Percentiles rank a stretch among this genome's conserved stretches.
Conservation (phyloP, 2,329 filamentous ascomycete species). For the Stylonectria norvegica region DNA sequence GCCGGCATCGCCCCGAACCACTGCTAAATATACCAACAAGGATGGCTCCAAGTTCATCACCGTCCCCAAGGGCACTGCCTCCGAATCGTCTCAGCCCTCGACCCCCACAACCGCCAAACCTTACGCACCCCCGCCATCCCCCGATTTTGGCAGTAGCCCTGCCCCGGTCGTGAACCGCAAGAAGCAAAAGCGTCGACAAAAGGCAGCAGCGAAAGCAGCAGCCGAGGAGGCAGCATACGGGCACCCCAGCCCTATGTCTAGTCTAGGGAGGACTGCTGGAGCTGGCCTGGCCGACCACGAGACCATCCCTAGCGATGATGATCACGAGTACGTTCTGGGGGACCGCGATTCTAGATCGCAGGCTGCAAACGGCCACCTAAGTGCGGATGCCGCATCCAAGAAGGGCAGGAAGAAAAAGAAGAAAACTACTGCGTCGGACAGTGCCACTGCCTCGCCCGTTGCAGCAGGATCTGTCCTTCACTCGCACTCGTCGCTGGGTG, state of each 20-base stretch:
- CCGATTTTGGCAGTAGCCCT: slow-evolving; percentile 29
- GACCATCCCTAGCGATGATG: slow-evolving; percentile 55
- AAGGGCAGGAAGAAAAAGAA: slow-evolving; percentile 72
- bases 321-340: slow-evolving; percentile 41
- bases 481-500: slow-evolving; percentile 29
- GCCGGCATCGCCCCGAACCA: slow-evolving; percentile 51
- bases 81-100: slow-evolving; percentile 53
- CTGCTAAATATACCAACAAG: slow-evolving; percentile 63
- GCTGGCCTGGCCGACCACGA: slow-evolving; percentile 42
- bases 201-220: slow-evolving; percentile 70
- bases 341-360: slow-evolving; percentile 23
- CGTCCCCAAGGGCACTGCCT: slow-evolving; percentile 53
- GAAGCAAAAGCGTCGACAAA: slow-evolving; percentile 90
- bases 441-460: slow-evolving; percentile 17
- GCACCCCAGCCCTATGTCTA: slow-evolving; percentile 35
- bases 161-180: slow-evolving; percentile 73
- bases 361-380: slow-evolving; percentile 29
- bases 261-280: slow-evolving; percentile 19
- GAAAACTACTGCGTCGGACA: slow-evolving; percentile 36
- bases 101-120: slow-evolving; percentile 44
- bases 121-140: slow-evolving; percentile 30
- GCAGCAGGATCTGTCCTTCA: slow-evolving; percentile 15
- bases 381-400: slow-evolving; percentile 43
- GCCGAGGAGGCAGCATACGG: slow-evolving; percentile 44
- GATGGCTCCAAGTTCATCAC: slow-evolving; percentile 68